phyloP scores from a whole-genome alignment of 331 rosid species.

The Dryas integrifolia region DNA sequence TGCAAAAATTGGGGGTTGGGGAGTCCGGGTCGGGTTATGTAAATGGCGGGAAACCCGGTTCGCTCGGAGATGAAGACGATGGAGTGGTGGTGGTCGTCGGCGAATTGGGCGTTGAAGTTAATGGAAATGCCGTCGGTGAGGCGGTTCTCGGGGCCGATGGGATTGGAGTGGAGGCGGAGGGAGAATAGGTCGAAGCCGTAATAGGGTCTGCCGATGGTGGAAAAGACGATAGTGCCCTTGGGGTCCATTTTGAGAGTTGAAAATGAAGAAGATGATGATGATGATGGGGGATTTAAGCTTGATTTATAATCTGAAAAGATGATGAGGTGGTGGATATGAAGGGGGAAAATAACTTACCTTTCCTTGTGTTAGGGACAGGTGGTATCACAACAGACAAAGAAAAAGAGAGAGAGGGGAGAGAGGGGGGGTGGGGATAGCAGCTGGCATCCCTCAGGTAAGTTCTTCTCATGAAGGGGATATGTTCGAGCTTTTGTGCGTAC shows the following conservation, averaged over 20 bases:
- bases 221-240: constrained; percentile 57
- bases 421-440: no score
- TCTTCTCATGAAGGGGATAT: no score
- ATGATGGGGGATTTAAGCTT: neutral
- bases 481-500: no score
- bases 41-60: constrained; percentile 54
- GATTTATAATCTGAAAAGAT: no score
- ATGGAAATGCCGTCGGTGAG: constrained; percentile 68
- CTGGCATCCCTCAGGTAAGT: no score
- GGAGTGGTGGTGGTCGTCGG: constrained; percentile 22
- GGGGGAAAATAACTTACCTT: no score
- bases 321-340: no score
- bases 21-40: constrained; percentile 35
- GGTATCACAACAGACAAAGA: no score
- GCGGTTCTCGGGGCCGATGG: constrained; percentile 34
- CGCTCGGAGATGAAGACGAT: constrained; percentile 72
- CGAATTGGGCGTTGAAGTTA: constrained; percentile 76
- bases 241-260: constrained; percentile 20
- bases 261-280: neutral
- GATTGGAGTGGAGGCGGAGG: constrained; percentile 25
- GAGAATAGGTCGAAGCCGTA: constrained; percentile 83
- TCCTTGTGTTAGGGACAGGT: no score
- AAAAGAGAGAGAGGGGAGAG: no score
- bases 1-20: constrained; percentile 33
- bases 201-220: constrained; percentile 50